These are phyloP conservation scores for Phytopythium sindhum DNA, from an alignment of 352 stramenopile genomes.

Conservation along the genomic window DNA sequence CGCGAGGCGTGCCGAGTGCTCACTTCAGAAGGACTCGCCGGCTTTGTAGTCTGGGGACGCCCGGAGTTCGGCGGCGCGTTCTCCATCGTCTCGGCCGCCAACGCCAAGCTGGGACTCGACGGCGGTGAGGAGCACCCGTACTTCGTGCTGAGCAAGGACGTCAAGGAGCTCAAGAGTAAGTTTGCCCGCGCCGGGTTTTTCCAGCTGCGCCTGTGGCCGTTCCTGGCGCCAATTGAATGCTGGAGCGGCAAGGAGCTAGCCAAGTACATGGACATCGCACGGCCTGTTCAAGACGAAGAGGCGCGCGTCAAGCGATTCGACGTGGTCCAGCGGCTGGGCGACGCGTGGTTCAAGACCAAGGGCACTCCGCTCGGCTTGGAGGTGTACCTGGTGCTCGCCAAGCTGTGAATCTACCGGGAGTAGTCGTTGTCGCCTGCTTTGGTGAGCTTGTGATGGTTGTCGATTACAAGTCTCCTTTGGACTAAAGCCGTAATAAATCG, in stretches of 20 bases:
- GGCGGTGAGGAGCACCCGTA: constrained; percentile 30
- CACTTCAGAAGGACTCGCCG: constrained; percentile 27
- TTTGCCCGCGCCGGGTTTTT: constrained; percentile 31
- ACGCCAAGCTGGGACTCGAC: constrained; percentile 31
- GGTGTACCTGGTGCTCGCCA: constrained; percentile 45
- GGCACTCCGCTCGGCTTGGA: constrained; percentile 49
- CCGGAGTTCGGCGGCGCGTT: constrained; percentile 42
- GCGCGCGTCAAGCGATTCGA: constrained; percentile 20
- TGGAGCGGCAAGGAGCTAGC: constrained; percentile 46
- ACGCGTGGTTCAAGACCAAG: constrained; percentile 39
- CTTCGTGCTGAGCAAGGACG: constrained; percentile 39
- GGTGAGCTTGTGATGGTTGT: too few species aligned
- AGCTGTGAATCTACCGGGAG: background rate
- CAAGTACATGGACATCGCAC: constrained; percentile 22
- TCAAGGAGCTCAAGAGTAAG: constrained; percentile 24
- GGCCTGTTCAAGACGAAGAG: constrained; percentile 26
- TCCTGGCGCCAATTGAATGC: constrained; percentile 38
- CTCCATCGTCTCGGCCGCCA: constrained; percentile 15
- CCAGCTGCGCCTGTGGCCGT: constrained; percentile 39
- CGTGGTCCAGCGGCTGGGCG: constrained; percentile 31
- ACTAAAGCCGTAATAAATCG: too few species aligned
- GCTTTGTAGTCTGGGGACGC: constrained; percentile 56
- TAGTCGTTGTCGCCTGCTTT: too few species aligned
- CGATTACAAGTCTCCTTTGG: too few species aligned
- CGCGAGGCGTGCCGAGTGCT: constrained; percentile 41